phyloP scores from a whole-genome alignment of 2,329 filamentous ascomycete genomes.

The Ceratocystis variospora region DNA sequence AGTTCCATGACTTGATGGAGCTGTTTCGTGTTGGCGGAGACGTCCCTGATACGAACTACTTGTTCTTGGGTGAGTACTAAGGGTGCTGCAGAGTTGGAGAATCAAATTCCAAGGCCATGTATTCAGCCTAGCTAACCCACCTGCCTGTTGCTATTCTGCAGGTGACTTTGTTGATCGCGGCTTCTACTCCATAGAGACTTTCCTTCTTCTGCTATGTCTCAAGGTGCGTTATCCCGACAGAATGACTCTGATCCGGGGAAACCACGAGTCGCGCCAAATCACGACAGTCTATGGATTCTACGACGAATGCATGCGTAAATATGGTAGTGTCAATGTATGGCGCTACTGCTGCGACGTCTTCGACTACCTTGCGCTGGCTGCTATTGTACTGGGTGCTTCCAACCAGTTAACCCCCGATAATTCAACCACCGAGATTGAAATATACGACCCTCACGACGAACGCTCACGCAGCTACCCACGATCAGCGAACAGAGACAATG shows the following conservation, averaged over 20 bases:
- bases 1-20: constrained; percentile 96
- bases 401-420: constrained; percentile 46
- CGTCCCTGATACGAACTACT: constrained; percentile 88
- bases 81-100: neutral
- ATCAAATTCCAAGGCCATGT: constrained; percentile 2
- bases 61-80: constrained; percentile 65
- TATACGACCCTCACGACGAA: constrained; percentile 70
- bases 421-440: constrained; percentile 79
- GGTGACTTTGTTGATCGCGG: constrained; percentile 95
- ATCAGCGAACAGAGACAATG: neutral
- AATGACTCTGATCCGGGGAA: constrained; percentile 89
- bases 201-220: constrained; percentile 84
- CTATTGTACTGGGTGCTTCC: constrained; percentile 78
- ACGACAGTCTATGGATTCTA: constrained; percentile 98
- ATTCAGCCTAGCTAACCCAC: constrained; percentile 8
- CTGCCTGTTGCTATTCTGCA: constrained; percentile 25
- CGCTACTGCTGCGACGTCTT: constrained; percentile 95
- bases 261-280: constrained; percentile 92
- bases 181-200: constrained; percentile 95
- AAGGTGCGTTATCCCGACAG: constrained; percentile 96
- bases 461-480: constrained; percentile 39
- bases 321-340: constrained; percentile 94
- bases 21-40: constrained; percentile 87
- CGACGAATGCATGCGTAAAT: constrained; percentile 91
- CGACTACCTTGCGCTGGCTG: constrained; percentile 84